A percentile compares a stretch with the other conserved stretches of the same genome.
phyloP scores from a whole-genome alignment of 179 eudicot genomes.

The Vitellaria paradoxa region DNA sequence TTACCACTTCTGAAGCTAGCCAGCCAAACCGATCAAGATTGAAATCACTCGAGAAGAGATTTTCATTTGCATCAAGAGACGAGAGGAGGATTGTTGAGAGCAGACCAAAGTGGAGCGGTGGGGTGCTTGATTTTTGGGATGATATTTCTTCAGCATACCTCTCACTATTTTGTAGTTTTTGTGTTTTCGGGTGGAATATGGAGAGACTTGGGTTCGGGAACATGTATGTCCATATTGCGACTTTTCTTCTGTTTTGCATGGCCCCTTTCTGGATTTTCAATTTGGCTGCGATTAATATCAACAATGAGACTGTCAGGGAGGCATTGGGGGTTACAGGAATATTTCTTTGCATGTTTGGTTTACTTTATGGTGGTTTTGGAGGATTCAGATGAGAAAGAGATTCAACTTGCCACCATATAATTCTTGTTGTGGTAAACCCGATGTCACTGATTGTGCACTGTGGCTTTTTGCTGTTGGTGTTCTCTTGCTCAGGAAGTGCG shows the following conservation, averaged over 20 bases:
- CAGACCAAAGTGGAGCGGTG: slow-evolving; percentile 54
- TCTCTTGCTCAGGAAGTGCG: slow-evolving; percentile 96
- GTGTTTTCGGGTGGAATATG: slow-evolving; percentile 99
- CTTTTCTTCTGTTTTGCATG: slow-evolving; percentile 77
- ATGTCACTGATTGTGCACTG: slow-evolving; percentile 59
- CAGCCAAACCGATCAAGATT: slow-evolving; percentile 23
- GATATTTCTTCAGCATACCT: slow-evolving; percentile 57
- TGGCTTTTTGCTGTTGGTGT: slow-evolving; percentile 98
- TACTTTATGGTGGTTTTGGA: slow-evolving; percentile 94
- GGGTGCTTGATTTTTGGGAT: slow-evolving; percentile 62
- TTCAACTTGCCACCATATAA: slow-evolving; percentile 63
- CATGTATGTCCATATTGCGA: slow-evolving; percentile 86
- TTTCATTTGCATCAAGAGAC: slow-evolving; percentile 60
- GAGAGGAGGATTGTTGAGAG: slow-evolving; percentile 38
- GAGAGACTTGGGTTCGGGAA: slow-evolving; percentile 93
- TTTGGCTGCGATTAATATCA: slow-evolving; percentile 76
- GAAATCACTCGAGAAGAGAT: slow-evolving; percentile 48
- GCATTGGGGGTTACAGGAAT: slow-evolving; percentile 67
- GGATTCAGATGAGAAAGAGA: slow-evolving; percentile 88
- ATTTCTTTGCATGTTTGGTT: slow-evolving; percentile 73
- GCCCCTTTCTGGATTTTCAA: slow-evolving; percentile 92
- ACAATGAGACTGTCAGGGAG: slow-evolving; percentile 58
- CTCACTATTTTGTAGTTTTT: slow-evolving; percentile 64
- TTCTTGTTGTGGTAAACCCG: slow-evolving; percentile 66
- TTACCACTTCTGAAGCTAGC: slow-evolving; percentile 20